Percentiles rank a stretch among this genome's conserved stretches.
Evolutionary conservation across 306 rosid species (phyloP).

Genomic region (peach (Prunus persica)): DNA sequence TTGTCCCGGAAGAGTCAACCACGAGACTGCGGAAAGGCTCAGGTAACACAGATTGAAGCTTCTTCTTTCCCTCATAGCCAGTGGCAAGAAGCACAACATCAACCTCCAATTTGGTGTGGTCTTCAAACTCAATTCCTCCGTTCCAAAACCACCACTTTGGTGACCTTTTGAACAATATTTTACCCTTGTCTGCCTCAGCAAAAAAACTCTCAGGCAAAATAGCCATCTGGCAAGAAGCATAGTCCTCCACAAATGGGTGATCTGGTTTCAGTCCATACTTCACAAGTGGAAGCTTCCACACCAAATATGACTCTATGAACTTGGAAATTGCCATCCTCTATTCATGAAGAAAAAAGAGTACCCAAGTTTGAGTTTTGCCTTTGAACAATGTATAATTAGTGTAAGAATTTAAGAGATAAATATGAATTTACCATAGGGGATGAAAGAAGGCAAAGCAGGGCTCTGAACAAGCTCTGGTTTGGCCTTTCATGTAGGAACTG

Average conservation of each 20-base stretch:
- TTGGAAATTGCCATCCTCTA: conserved; percentile 56
- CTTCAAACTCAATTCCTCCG: conserved; percentile 56
- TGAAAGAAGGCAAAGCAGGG: conserved; percentile 42
- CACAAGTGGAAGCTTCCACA: conserved; percentile 55
- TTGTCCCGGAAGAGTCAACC: conserved; percentile 42
- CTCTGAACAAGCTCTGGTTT: conserved; percentile 35
- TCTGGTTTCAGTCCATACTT: conserved; percentile 62
- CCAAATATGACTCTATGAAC: conserved; percentile 56
- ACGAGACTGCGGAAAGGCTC: conserved; percentile 47
- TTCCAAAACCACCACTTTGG: conserved; percentile 56
- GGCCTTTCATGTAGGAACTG: conserved; percentile 61
- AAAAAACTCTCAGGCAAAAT: conserved; percentile 62
- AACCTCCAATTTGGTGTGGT: conserved; percentile 45
- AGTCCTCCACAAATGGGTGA: conserved; percentile 65
- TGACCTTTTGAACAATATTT: conserved; percentile 39
- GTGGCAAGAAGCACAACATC: conserved; percentile 63
- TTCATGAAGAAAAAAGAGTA: background rate
- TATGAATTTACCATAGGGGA: conserved; percentile 45
- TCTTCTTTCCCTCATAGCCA: conserved; percentile 53
- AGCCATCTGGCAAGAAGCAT: conserved; percentile 72
- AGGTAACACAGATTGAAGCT: conserved; percentile 47
- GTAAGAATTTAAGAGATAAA: background rate
- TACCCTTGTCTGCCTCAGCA: conserved; percentile 53
- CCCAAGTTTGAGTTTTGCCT: background rate
- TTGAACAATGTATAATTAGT: background rate